Percentiles rank a stretch among this genome's conserved stretches.
Evolutionary conservation across 306 rosid genomes (phyloP).

Genomic region (Erythrophleum fordii): DNA sequence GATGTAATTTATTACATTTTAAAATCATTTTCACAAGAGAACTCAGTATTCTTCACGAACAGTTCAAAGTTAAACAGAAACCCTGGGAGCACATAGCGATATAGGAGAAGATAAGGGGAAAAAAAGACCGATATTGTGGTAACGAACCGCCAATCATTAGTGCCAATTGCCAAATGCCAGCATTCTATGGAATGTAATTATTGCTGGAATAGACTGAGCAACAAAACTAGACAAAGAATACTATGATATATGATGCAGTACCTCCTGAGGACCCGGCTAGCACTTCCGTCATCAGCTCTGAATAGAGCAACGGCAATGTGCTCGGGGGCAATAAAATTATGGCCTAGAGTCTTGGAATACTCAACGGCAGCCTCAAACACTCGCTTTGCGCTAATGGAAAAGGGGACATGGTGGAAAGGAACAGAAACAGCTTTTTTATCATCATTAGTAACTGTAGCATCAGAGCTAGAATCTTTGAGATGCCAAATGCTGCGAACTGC

Average conservation of each 20-base stretch:
- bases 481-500: conserved; percentile 60
- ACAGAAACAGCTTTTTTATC: not conserved
- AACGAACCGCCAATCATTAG: not conserved
- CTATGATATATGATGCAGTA: conserved; percentile 18
- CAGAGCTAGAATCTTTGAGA: conserved; percentile 10
- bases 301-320: conserved; percentile 74
- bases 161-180: not conserved
- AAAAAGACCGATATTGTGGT: not conserved
- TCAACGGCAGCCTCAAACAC: conserved; percentile 81
- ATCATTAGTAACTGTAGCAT: not conserved
- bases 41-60: too few species aligned
- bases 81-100: not conserved
- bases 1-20: not conserved
- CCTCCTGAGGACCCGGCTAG: conserved; percentile 70
- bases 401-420: conserved; percentile 53
- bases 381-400: conserved; percentile 68
- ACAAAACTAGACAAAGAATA: not conserved
- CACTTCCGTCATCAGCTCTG: conserved; percentile 73
- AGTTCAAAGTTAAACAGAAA: not conserved
- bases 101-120: not conserved
- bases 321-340: conserved; percentile 83
- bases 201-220: not conserved
- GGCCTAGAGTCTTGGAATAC: conserved; percentile 65
- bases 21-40: not conserved
- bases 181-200: not conserved